Evolutionary conservation across 2,329 filamentous ascomycete genomes (phyloP), one percentile per base, ranked within the genome.

Genomic region (Rhynchosporium graminicola): DNA sequence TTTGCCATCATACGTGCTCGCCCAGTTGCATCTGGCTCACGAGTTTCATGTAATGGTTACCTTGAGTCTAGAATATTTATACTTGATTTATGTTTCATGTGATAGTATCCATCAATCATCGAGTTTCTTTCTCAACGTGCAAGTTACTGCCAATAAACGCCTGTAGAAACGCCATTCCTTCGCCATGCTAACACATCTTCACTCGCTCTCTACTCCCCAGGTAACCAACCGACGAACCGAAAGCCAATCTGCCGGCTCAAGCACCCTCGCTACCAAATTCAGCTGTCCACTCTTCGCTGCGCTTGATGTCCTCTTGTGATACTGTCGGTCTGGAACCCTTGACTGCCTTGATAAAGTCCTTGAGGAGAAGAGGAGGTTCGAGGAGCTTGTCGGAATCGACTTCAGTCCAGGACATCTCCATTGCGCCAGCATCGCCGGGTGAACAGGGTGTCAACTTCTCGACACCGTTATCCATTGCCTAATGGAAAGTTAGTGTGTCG

Each of bases 341-440:
- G 72, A 99, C 89, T 1, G 95, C 94, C 76, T 94, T 92, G 74
- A 96, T 83, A 74, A 99, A 98, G 76, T 99, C 95, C 75, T 96
- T 96, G 62, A 96, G 83, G 67, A 88, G 83, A 28, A 99, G 87
- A 0, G 92, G 84, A 0, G 95, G 96, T 72, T 97, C 93, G 8
- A 95, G 83, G 0, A 99, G 83, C 71, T 90, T 82, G 0, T 97
- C 92, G 6, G 90, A 87, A 54, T 93, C 88, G 20, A 99, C 82
- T 64, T 93, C 87, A 70, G 92, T 91, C 87, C 95, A 98, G 1
- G 87, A 91, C 92, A 98, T 97, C 77, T 99, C 95, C 69, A 87
- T 85, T 20, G 92, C 94, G 13, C 91, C 89, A 0, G 82, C 77
- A 70, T 97, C 94, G 45, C 95, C 95, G 0, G 95, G 96, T 3